Base-by-base conservation (phyloP, 768 basidiomycete species). In the Tricholoma furcatifolium region DNA sequence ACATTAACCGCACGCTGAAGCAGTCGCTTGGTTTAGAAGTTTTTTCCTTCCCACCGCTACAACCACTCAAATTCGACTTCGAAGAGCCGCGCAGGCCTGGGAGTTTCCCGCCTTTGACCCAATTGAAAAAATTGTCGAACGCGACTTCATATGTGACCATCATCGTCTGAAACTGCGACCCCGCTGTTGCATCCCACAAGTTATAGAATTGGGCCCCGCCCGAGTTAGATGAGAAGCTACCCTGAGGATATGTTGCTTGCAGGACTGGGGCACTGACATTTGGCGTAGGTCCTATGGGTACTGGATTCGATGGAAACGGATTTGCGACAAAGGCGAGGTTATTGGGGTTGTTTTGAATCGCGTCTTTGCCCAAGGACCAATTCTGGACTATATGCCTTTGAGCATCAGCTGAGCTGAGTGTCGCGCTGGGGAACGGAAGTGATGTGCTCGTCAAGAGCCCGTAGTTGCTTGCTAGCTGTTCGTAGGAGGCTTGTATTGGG, bases 1-100 rank as follows among this genome's bases (percentile, higher is more conserved):
- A 92, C 89, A 92, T 91, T 32, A 91, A 51, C 20, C 90, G 71
- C 10, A 81, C 68, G 59, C 82, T 88, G 67, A 90, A 90, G 68
- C 90, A 91, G 56, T 85, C 80, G 27, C 27, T 27, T 27, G 27
- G 27, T 23, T 71, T 62, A 3, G 87, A 87, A 43, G 79, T 74
- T 3, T 87, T 74, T 50, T 81, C 69, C 41, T 55, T 76, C 2
- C 88, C 88, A 23, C 88, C 89, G 30, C 81, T 83, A 65, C 89
- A 91, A 2, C 84, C 85, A n/a, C 46, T 54, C 32, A 59, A 47
- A 20, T 74, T 72, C 3, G 79, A 70, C 45, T 81, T 77, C 3
- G 81, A 67, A 0, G 88, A 90, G 15, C 90, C 88, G 61, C 88
- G 74, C 18, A 91, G 60, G 2, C 90, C 89, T 6, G 89, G 89